phyloP scores from a whole-genome alignment of 2,329 filamentous ascomycete species.

The Coniochaeta ligniaria region DNA sequence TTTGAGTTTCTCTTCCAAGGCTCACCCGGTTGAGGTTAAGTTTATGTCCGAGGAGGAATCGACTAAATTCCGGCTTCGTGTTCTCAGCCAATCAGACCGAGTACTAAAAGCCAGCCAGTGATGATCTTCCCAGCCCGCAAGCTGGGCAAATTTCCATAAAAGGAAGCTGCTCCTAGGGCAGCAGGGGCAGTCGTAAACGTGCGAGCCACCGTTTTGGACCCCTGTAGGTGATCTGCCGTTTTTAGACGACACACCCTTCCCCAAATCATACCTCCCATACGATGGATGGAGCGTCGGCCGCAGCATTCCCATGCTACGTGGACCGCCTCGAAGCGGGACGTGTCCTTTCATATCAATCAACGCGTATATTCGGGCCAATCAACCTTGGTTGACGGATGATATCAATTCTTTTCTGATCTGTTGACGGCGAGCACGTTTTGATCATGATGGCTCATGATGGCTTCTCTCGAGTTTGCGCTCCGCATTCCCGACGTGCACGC shows the following conservation, averaged over 20 bases:
- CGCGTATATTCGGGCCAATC: background rate
- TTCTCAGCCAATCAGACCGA: background rate
- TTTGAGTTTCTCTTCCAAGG: background rate
- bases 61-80: background rate
- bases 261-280: background rate
- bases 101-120: background rate
- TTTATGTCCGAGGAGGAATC: background rate
- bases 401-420: background rate
- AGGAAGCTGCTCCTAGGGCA: no score
- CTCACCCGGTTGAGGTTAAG: background rate
- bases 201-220: background rate
- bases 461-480: background rate
- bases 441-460: no score
- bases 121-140: background rate
- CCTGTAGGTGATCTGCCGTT: background rate
- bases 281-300: background rate
- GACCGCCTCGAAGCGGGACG: background rate
- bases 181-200: no score
- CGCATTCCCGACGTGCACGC: background rate
- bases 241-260: background rate
- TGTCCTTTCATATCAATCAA: background rate
- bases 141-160: slow-evolving; percentile 1
- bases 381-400: background rate
- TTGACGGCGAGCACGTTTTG: no score
- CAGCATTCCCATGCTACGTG: background rate